phyloP scores from a whole-genome alignment of 2,329 filamentous ascomycete genomes.

The Diaporthe capsici region DNA sequence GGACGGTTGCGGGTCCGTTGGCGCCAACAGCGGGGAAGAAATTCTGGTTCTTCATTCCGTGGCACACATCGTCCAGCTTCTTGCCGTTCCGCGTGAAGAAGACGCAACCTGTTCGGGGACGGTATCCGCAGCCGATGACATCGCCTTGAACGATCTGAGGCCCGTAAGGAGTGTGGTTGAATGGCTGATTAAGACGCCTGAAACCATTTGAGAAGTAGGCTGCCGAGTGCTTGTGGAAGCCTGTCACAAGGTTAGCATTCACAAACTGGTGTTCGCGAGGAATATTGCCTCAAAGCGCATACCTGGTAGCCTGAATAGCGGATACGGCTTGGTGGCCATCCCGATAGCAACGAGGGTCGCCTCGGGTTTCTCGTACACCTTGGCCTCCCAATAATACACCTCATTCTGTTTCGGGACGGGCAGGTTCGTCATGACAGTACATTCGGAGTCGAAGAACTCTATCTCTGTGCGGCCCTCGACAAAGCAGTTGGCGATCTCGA shows the following conservation, averaged over 20 bases:
- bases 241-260: constrained; percentile 58
- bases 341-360: constrained; percentile 89
- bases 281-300: constrained; percentile 51
- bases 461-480: constrained; percentile 97
- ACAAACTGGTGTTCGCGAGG: background rate
- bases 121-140: constrained; percentile 95
- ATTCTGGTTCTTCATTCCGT: constrained; percentile 94
- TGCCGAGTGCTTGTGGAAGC: constrained; percentile 92
- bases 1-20: constrained; percentile 90
- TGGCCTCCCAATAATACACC: constrained; percentile 99
- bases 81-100: constrained; percentile 99
- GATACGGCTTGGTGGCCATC: constrained; percentile 97
- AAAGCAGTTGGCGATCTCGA: constrained; percentile 99
- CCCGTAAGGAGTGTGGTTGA: constrained; percentile 83
- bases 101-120: constrained; percentile 91
- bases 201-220: constrained; percentile 91
- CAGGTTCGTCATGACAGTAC: constrained; percentile 95
- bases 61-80: constrained; percentile 93
- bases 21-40: constrained; percentile 98
- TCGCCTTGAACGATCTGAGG: constrained; percentile 92
- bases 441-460: constrained; percentile 98
- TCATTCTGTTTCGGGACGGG: constrained; percentile 99
- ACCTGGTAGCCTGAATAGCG: constrained; percentile 94
- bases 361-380: constrained; percentile 98
- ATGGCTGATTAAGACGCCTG: constrained; percentile 94